Evolutionary conservation across 371 early-diverging fungal genomes (phyloP), one percentile per base, ranked within the genome.

Genomic region (Capillidium heterosporum): DNA sequence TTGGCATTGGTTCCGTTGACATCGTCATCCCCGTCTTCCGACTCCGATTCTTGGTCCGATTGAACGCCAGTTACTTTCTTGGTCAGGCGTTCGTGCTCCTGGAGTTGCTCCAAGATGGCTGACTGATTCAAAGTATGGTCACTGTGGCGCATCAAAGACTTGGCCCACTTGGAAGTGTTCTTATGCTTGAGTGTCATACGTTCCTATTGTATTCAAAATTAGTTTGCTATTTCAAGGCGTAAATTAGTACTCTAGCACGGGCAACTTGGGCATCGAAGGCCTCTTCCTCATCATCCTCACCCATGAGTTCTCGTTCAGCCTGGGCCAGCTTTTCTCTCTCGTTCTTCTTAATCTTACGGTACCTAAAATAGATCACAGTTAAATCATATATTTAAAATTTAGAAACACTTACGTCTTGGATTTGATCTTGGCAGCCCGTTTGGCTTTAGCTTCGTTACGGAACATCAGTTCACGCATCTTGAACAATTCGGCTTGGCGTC

Each of bases 401-500:
- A n/a, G 40, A 13, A 10, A 10, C 10, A 40, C 10, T n/a, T 44
- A 97, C 11, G 87, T 71, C 69, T 94, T 95, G 71, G 85, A 84
- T 73, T 97, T 97, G 71, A 97, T 95, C 74, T 97, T 97, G 53
- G 91, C 84, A 32, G 87, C 71, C 56, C 91, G 80, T 67, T 89
- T 94, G 51, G 82, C 81, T 61, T 92, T 93, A 42, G 78, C 74
- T 65, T 97, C 95, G 51, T 87, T 78, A 43, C 88, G 84, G 74
- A 93, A 94, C 82, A 92, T 78, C 47, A 95, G 69, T 52, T 91
- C 86, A 28, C 96, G 85, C 87, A 93, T 85, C 72, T 81, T 74
- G 17, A 82, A 81, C 49, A 94, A 72, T 51, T 97, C 91, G 0
- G 73, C 69, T 11, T 82, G 79, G 17, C 89, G 79, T 26, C 65